phyloP scores from a whole-genome alignment of 768 basidiomycete genomes.

The Podaxis sp. region DNA sequence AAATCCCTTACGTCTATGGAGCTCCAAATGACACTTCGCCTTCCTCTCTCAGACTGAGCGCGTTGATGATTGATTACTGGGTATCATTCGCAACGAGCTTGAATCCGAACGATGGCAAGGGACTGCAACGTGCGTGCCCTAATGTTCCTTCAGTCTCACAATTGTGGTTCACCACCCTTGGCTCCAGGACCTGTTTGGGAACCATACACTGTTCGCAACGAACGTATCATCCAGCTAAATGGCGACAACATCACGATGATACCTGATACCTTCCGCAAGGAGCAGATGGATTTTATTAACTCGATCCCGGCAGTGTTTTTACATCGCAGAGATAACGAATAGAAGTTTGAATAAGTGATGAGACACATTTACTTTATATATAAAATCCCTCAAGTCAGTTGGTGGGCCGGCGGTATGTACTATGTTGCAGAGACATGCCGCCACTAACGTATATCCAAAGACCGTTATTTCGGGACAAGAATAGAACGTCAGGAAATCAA shows the following conservation, averaged over 20 bases:
- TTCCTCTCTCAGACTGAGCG: constrained; percentile 25
- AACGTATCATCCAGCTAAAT: constrained; percentile 29
- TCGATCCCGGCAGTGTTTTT: constrained; percentile 26
- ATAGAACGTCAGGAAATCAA: not conserved
- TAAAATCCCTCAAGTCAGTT: too few species aligned
- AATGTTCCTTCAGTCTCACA: not conserved
- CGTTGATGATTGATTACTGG: constrained; percentile 43
- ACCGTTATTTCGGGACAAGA: not conserved
- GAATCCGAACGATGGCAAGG: constrained; percentile 38
- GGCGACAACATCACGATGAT: constrained; percentile 34
- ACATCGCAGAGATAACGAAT: constrained; percentile 20
- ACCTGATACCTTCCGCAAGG: constrained; percentile 35
- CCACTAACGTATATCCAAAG: not conserved
- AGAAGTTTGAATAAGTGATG: not conserved
- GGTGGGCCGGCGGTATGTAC: not conserved
- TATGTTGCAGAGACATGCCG: not conserved
- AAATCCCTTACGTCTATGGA: constrained; percentile 37
- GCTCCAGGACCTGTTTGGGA: constrained; percentile 29
- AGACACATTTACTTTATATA: not conserved
- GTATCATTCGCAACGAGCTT: constrained; percentile 39
- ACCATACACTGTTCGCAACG: constrained; percentile 27
- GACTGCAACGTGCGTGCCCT: constrained; percentile 26
- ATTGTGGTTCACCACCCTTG: not conserved
- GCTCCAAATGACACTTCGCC: constrained; percentile 24
- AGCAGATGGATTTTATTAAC: constrained; percentile 37